Evolutionary conservation across 345 rosid species (phyloP), one percentile per base, ranked within the genome.

Genomic region (Dipteronia dyeriana): DNA sequence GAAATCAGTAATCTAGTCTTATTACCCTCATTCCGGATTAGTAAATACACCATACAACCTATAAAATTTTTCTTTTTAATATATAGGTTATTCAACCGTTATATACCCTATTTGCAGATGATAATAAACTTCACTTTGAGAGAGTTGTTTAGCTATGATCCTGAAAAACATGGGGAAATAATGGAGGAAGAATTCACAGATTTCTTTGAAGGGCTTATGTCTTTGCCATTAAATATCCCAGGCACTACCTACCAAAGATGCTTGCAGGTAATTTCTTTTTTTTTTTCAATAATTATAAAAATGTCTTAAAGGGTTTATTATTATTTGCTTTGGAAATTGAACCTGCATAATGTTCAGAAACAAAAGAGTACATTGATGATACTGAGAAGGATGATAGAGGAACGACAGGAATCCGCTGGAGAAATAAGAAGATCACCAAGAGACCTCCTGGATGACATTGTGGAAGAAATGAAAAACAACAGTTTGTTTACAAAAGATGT

Each of bases 201-300:
- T 49, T 75, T 83, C 43, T 74, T 56, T 2, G 38, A 78, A 66
- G 84, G 82, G 63, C 75, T 80, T 4, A 75, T 78, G 76, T 83
- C 83, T 20, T 66, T 83, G 41, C 86, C 82, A 23, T 19, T 83
- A 41, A 80, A 75, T 47, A 26, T 80, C 9, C 84, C 86, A 12
- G 86, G 82, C 70, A 75, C 79, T 10, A n/a, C 83, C 25, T 71
- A 70, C 26, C 78, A 75, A 45, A 66, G 60, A 23, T 78, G 80
- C 71, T 26, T 75, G 68, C 77, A 80, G 83, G 84, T 80, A 71
- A 45, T 45, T 10, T 45, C 14, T 10, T 10, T 0, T 10, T 1
- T 10, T 2, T 10, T 10, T 9, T 9, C 10, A 45, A 45, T 45
- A 45, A 9, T 45, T 11, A 45, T 34, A 34, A 34, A 34, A 34